Evolutionary conservation across 257 asterid genomes (phyloP), one percentile per base, ranked within the genome.

Genomic region (Gentiana dahurica): DNA sequence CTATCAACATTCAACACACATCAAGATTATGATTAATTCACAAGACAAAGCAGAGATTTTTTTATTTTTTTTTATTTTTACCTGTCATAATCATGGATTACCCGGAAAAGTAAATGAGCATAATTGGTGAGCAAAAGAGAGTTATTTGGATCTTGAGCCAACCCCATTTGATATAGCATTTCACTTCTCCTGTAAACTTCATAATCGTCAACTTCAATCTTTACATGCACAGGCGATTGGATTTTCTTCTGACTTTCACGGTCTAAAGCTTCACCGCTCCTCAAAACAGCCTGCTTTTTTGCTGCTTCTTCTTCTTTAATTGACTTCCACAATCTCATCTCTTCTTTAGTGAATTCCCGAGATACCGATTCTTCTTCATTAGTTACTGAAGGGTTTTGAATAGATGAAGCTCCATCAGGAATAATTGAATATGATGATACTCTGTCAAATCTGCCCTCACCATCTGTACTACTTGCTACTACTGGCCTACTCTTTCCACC

Each of bases 61-160:
- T 47, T n/a, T n/a, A n/a, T n/a, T 48, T 24, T 24, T 0, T 0
- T 24, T 24, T 24, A 24, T 33, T 46, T 50, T 46, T 83, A 92
- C 99, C 99, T 88, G 89, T 88, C 97, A 32, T 75, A 81, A 64
- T 92, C 97, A 36, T 61, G 86, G 49, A 68, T 71, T 1, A 85
- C 89, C 32, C 88, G 62, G 86, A 73, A 86, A 55, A 92, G 86
- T 74, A 88, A 92, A 57, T 88, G 97, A 54, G 97, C 99, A 63
- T 74, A 92, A 75, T 92, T 92, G 49, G 94, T 90, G 3, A 92
- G 81, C 74, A 92, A 67, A 39, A 92, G 94, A 38, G 94, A 54
- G 63, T 76, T 88, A n/a, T 69, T 62, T 32, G 97, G 97, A 52
- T 85, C 94, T 62, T 60, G 88, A 38, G 78, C 72, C 67, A 92